Evolutionary conservation across 257 asterid genomes (phyloP), one percentile per base, ranked within the genome.

Genomic region (Solanum habrochaites): DNA sequence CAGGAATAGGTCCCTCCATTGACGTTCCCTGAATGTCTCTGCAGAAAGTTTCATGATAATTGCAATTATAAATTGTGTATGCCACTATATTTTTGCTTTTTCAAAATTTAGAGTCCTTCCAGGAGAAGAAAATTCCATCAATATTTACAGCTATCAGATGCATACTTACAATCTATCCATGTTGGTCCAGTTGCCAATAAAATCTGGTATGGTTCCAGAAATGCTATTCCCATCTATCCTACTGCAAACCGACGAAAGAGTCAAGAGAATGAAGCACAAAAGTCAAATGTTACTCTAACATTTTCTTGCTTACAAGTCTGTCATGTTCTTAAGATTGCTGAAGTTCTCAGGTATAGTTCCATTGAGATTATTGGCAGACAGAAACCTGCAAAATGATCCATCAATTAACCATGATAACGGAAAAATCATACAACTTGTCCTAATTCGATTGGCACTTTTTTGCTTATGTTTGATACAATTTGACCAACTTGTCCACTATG

Each of bases 21-120:
- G 88, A 89, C 14, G 98, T 93, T 77, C 99, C 99, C 89, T 95
- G 96, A 92, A 95, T 87, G 88, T 94, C 93, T 56, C 99, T 95
- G 94, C 87, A 91, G 88, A 37, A 88, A 85, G 86, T 82, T 88
- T 47, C 78, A 67, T 49, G 75, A 49, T 66, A 43, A 56, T 86
- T 29, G 56, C 52, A 9, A 82, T 89, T 47, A 74, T 2, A 85
- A 62, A 71, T 6, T 49, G 2, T 23, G 74, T 27, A 32, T 40
- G 32, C 84, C 56, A 60, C 43, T 78, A 42, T 32, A 1, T 6
- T 67, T 64, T 29, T 45, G 4, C 27, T 77, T 8, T n/a, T 49
- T 69, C 2, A 47, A n/a, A 43, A 35, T 11, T 85, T 49, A 72
- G 72, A 27, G 45, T 47, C 37, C 56, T 32, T 72, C 60, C 10